phyloP scores from a whole-genome alignment of 306 rosid species.

The Cucumis sativus region Cucumber_9930_V3 NC_026656.2:17930501-17931000 shows the following conservation, averaged over 20 bases:
- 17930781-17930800: slow-evolving; percentile 6
- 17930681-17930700: background rate
- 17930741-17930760: background rate
- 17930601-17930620: background rate
- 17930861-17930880: slow-evolving; percentile 37
- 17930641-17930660: background rate
- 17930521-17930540: slow-evolving; percentile 46
- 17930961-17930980: background rate
- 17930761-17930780: background rate
- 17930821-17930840: slow-evolving; percentile 69
- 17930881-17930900: slow-evolving; percentile 48
- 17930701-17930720: background rate
- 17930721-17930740: background rate
- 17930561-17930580: background rate
- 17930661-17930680: background rate
- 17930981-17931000: background rate
- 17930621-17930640: background rate
- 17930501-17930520: slow-evolving; percentile 57
- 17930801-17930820: slow-evolving; percentile 45
- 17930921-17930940: background rate
- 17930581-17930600: background rate
- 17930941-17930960: background rate
- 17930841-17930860: slow-evolving; percentile 52
- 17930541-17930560: background rate
- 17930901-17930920: background rate